These are phyloP conservation scores for Sphagnum fallax DNA, from an alignment of 228 moss, liverwort and hornwort species.

Conservation along the genomic window DNA sequence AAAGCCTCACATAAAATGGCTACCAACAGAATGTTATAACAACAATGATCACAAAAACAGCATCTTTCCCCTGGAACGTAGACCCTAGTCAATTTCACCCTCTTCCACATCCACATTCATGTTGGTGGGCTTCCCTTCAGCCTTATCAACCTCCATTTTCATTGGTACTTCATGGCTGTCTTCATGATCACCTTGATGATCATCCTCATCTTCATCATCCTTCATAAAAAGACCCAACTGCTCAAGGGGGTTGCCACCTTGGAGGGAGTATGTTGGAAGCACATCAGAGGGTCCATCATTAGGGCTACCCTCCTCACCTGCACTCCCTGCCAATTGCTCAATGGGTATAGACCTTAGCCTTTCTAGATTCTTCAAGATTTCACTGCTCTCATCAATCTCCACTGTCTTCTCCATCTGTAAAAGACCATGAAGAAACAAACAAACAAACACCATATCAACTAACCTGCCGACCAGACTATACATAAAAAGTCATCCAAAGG, in stretches of 20 bases:
- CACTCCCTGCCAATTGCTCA: conserved; percentile 19
- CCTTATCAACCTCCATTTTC: conserved; percentile 12
- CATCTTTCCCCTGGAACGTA: too few relatives aligned
- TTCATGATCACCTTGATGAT: conserved; percentile 7
- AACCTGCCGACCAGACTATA: too few relatives aligned
- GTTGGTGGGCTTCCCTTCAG: conserved; percentile 6
- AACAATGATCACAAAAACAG: too few relatives aligned
- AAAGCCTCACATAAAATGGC: too few relatives aligned
- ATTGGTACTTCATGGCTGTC: too few relatives aligned
- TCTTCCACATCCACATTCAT: conserved; percentile 24
- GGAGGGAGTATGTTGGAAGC: conserved; percentile 17
- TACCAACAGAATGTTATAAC: too few relatives aligned
- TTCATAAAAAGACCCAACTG: conserved; percentile 33
- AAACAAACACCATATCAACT: too few relatives aligned
- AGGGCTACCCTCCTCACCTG: conserved; percentile 26
- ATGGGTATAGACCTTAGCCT: conserved; percentile 23
- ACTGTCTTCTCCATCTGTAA: conserved; percentile 35
- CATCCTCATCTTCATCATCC: conserved; percentile 29
- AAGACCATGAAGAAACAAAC: neutral
- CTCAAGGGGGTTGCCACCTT: conserved; percentile 31
- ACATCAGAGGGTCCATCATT: conserved; percentile 21
- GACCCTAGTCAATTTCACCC: conserved; percentile 20
- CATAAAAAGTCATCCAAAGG: too few relatives aligned
- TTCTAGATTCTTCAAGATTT: conserved; percentile 29
- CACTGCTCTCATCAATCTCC: conserved; percentile 30